These are phyloP conservation scores for Aspergillus biplanus DNA, from an alignment of 495 filamentous ascomycete genomes.

Conservation along the genomic window DNA sequence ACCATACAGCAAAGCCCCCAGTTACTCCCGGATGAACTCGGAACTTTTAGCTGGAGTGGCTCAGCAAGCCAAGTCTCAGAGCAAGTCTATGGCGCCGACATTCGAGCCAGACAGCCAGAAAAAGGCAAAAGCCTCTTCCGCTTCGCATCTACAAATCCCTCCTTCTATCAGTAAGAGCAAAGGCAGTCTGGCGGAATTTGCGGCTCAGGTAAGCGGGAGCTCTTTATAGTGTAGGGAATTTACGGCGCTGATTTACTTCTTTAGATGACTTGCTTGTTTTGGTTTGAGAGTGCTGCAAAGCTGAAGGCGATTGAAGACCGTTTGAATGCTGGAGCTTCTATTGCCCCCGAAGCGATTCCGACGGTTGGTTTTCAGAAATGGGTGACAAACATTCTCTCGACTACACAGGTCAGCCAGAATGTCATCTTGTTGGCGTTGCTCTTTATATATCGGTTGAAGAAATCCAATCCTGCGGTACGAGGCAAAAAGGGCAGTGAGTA, in stretches of 20 bases:
- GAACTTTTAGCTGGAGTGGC: slow-evolving; percentile 34
- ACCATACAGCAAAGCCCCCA: slow-evolving; percentile 31
- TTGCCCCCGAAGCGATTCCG: slow-evolving; percentile 75
- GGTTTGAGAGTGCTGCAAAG: slow-evolving; percentile 89
- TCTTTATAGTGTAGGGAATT: not conserved
- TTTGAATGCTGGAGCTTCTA: slow-evolving; percentile 48
- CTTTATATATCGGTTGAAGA: slow-evolving; percentile 93
- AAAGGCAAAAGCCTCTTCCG: slow-evolving; percentile 47
- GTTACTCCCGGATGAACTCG: slow-evolving; percentile 32
- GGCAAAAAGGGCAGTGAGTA: slow-evolving; percentile 95
- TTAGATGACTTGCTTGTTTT: slow-evolving; percentile 97
- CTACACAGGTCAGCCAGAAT: slow-evolving; percentile 96
- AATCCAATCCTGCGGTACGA: slow-evolving; percentile 80
- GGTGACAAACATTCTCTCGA: slow-evolving; percentile 87
- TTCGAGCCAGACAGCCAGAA: slow-evolving; percentile 32
- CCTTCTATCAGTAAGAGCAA: slow-evolving; percentile 72
- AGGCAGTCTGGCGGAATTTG: slow-evolving; percentile 78
- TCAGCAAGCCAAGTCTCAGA: slow-evolving; percentile 31
- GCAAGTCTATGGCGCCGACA: slow-evolving; percentile 24
- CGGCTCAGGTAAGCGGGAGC: slow-evolving; percentile 65
- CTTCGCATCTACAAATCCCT: slow-evolving; percentile 71
- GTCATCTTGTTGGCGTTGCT: slow-evolving; percentile 89
- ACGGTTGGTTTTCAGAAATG: slow-evolving; percentile 85
- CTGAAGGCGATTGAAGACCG: slow-evolving; percentile 73
- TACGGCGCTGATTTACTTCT: slow-evolving; percentile 12